phyloP scores from a whole-genome alignment of 2,329 filamentous ascomycete species.

The Trichoderma koningii region DNA sequence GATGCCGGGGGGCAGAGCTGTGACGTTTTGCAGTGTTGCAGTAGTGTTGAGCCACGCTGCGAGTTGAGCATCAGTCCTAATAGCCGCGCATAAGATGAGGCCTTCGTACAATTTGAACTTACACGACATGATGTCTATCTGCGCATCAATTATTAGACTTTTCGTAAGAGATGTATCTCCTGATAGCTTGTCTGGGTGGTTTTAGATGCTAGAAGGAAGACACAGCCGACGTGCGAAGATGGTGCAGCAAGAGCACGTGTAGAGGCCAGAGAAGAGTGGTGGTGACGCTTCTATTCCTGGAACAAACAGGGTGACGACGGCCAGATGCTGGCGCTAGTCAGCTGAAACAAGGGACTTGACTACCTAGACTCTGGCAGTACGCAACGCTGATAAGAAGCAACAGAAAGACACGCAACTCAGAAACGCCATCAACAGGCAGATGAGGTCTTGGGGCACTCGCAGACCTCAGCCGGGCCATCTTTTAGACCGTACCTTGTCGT shows the following conservation, averaged over 20 bases:
- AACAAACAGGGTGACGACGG: slow-evolving; percentile 3
- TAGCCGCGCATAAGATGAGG: background rate
- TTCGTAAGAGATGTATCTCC: background rate
- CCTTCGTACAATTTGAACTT: slow-evolving; percentile 7
- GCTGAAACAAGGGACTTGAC: slow-evolving; percentile 3
- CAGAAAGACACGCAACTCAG: background rate
- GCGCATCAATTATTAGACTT: background rate
- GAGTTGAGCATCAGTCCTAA: slow-evolving; percentile 4
- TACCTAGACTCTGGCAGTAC: background rate
- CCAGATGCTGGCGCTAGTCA: background rate
- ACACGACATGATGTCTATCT: slow-evolving; percentile 30
- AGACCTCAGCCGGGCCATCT: slow-evolving; percentile 14
- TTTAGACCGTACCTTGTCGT: slow-evolving; percentile 2
- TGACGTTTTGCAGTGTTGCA: slow-evolving; percentile 46
- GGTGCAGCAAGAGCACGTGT: slow-evolving; percentile 4
- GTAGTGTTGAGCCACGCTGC: slow-evolving; percentile 49
- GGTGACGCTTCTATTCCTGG: background rate
- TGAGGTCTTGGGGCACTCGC: too few species aligned
- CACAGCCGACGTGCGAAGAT: background rate
- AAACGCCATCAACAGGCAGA: background rate
- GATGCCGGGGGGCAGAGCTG: slow-evolving; percentile 45
- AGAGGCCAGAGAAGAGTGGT: background rate
- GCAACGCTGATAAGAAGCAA: background rate
- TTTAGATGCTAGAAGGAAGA: background rate
- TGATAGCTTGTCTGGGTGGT: background rate